Conservation (phyloP, 768 basidiomycete species). For the Xanthoconium stramineum region DNA sequence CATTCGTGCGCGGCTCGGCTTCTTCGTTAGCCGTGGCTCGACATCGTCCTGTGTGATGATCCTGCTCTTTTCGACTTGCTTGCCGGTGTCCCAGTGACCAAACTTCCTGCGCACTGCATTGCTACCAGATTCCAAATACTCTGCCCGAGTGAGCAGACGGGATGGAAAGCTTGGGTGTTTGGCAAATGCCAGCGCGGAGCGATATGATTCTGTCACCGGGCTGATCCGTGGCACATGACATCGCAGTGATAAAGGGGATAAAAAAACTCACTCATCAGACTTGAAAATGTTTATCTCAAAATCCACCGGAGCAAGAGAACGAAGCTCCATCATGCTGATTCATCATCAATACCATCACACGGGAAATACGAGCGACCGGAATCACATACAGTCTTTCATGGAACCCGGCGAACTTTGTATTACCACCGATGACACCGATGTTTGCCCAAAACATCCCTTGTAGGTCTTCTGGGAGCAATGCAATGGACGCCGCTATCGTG, state of each 20-base stretch:
- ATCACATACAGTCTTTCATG: slow-evolving; percentile 66
- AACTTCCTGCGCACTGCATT: slow-evolving; percentile 75
- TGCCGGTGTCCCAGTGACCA: slow-evolving; percentile 49
- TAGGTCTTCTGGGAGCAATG: slow-evolving; percentile 70
- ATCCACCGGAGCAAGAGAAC: slow-evolving; percentile 77
- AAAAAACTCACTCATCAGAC: slow-evolving; percentile 62
- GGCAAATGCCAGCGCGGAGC: slow-evolving; percentile 57
- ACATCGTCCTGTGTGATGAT: slow-evolving; percentile 15
- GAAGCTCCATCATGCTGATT: slow-evolving; percentile 67
- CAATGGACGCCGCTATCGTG: slow-evolving; percentile 74
- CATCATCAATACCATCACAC: slow-evolving; percentile 16
- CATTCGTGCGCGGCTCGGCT: slow-evolving; percentile 26
- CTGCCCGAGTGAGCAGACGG: slow-evolving; percentile 66
- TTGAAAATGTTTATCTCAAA: slow-evolving; percentile 72
- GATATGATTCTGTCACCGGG: slow-evolving; percentile 64
- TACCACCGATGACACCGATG: slow-evolving; percentile 87
- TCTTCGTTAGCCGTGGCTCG: slow-evolving; percentile 27
- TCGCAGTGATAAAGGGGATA: slow-evolving; percentile 2
- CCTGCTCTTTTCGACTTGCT: slow-evolving; percentile 23
- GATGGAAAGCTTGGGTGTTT: slow-evolving; percentile 47
- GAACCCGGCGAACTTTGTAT: slow-evolving; percentile 72
- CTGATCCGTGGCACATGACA: slow-evolving; percentile 36
- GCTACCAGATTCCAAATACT: slow-evolving; percentile 84
- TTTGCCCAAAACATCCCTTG: slow-evolving; percentile 96
- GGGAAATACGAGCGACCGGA: slow-evolving; percentile 10